Conservation (phyloP, 495 filamentous ascomycete species). For the Penicillium coprophilum region DNA sequence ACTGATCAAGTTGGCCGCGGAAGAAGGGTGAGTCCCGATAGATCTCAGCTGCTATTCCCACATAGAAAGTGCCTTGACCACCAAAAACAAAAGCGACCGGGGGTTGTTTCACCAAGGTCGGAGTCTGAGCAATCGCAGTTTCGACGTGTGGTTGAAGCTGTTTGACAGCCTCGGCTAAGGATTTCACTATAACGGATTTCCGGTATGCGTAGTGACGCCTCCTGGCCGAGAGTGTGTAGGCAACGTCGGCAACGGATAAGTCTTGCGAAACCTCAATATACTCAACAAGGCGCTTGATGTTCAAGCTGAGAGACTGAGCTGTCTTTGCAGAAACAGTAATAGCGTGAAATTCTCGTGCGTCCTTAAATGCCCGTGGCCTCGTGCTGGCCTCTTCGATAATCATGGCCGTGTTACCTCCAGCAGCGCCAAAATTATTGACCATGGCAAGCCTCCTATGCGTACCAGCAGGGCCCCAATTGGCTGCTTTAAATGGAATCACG, state of each 20-base stretch:
- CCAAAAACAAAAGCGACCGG: conserved; percentile 62
- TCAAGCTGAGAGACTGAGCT: conserved; percentile 33
- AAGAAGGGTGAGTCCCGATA: conserved; percentile 25
- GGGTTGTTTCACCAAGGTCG: conserved; percentile 5
- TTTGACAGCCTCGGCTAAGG: background rate
- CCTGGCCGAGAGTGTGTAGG: conserved; percentile 2
- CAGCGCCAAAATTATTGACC: conserved; percentile 40
- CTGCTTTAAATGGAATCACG: conserved; percentile 16
- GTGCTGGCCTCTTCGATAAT: conserved; percentile 30
- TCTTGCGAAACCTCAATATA: conserved; percentile 1
- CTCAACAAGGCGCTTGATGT: conserved; percentile 24
- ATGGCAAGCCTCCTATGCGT: conserved; percentile 7
- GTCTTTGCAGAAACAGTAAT: conserved; percentile 39
- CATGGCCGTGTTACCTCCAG: conserved; percentile 36
- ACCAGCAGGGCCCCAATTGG: background rate
- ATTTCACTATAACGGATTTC: background rate
- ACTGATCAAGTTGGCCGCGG: conserved; percentile 24
- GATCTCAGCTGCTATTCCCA: conserved; percentile 22
- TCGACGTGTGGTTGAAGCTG: background rate
- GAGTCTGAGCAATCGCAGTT: background rate
- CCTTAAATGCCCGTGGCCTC: conserved; percentile 11
- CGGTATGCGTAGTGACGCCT: background rate
- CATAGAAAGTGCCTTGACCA: conserved; percentile 65
- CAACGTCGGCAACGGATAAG: conserved; percentile 14
- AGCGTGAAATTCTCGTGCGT: conserved; percentile 12